Base-by-base conservation (phyloP, 2,329 filamentous ascomycete genomes). In the Trichoderma sp. region DNA sequence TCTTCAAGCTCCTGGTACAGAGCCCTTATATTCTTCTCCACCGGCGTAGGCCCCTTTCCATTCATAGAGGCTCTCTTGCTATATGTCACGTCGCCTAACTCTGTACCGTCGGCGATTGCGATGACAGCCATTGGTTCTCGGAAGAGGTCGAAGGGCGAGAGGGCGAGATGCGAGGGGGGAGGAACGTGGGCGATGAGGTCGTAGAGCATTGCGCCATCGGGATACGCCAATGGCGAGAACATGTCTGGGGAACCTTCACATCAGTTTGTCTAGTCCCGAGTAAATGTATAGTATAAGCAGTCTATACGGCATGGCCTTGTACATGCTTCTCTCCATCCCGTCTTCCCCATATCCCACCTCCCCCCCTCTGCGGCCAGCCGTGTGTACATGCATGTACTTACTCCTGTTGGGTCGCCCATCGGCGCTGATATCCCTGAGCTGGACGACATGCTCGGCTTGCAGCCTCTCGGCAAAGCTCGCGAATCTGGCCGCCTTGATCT, bases 191-290 rank as follows among this genome's bases (percentile, higher is more conserved):
- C 94, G 71, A 92, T 91, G 73, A 98, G 88, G 80, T 97, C 92
- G 86, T 96, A 98, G 77, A 98, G 87, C 73, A 98, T 92, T 77
- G 91, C 90, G 73, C 95, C 95, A 76, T 91, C 88, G 12, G 94
- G 94, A 81, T 96, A 97, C 15, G 92, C 93, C 77, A 96, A 85
- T 53, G 95, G 95, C 72, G 94, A 97, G 82, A 98, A 98, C 91
- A 96, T 95, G 82, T 94, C 94, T 97, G 80, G 73, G 68, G 58
- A 68, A 39, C 23, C 67, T 39, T 67, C 61, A 20, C 53, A 64
- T 73, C 57, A 73, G 62, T 57, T 28, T 62, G 66, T 53, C 66
- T 50, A 43, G 73, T 79, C 73, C 79, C 74, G 9, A 6, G n/a
- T 23, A 74, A 70, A 20, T 39, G 36, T 17, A 2, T 39, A 39